Evolutionary conservation across 257 asterid genomes (phyloP).

Genomic region (Ligustrum vulgare): DNA sequence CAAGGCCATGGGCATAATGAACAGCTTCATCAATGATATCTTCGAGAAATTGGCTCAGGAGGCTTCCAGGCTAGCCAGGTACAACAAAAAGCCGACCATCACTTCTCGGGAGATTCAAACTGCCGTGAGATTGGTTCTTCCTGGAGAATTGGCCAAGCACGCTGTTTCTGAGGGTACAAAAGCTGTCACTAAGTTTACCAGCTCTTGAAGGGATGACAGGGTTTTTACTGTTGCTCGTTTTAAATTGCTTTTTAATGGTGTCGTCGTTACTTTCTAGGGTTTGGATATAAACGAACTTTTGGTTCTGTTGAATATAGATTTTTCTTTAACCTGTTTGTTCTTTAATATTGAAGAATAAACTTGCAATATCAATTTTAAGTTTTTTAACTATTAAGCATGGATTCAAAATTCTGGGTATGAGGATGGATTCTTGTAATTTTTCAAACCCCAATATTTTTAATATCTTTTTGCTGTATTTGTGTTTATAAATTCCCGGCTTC

Average conservation of each 20-base stretch:
- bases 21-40: not conserved
- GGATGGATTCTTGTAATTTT: too few relatives aligned
- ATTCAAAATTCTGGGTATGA: too few relatives aligned
- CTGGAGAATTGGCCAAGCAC: constrained; percentile 5
- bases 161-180: constrained; percentile 3
- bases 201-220: not conserved
- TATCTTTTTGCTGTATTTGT: too few relatives aligned
- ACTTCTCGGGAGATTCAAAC: constrained; percentile 3
- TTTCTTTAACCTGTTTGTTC: not conserved
- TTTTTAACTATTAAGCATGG: too few relatives aligned
- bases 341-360: too few relatives aligned
- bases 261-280: not conserved
- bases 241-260: not conserved
- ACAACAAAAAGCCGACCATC: not conserved
- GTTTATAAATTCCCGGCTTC: not conserved
- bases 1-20: constrained; percentile 2
- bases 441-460: too few relatives aligned
- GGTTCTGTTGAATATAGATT: not conserved
- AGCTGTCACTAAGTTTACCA: not conserved
- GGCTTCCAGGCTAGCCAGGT: not conserved
- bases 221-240: not conserved
- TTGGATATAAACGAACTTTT: not conserved
- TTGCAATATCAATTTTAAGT: too few relatives aligned
- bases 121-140: constrained; percentile 2
- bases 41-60: constrained; percentile 7